These are phyloP conservation scores for Capillidium rhysosporum DNA, from an alignment of 371 early-diverging fungal genomes.

Conservation along the genomic window DNA sequence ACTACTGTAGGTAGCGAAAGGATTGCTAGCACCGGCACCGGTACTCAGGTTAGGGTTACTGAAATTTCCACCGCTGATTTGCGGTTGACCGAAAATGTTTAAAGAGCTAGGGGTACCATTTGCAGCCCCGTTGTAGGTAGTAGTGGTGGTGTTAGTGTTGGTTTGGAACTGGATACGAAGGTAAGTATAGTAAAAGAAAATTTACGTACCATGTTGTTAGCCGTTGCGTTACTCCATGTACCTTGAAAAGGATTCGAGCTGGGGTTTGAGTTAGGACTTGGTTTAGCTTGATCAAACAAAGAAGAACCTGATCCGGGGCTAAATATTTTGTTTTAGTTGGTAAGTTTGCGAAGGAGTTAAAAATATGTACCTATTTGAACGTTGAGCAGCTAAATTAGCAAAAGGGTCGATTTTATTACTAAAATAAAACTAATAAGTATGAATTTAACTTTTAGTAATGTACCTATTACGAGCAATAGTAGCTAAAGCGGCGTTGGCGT, in stretches of 20 bases:
- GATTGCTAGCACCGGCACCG: too few species aligned
- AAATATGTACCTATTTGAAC: neutral
- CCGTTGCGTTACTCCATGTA: slow-evolving; percentile 1
- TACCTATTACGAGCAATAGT: slow-evolving; percentile 2
- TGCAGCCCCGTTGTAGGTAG: too few species aligned
- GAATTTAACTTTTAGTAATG: neutral
- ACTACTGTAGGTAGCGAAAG: too few species aligned
- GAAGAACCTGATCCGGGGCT: neutral
- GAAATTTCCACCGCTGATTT: too few species aligned
- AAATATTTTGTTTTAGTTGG: neutral
- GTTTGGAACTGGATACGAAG: too few species aligned
- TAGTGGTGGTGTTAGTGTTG: too few species aligned
- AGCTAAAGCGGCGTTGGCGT: slow-evolving; percentile 3
- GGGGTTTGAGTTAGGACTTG: neutral
- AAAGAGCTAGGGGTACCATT: too few species aligned
- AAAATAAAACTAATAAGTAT: neutral
- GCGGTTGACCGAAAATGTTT: too few species aligned
- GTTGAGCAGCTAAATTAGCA: neutral
- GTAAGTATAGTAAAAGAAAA: neutral
- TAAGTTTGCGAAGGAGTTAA: too few species aligned
- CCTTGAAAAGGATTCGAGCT: slow-evolving; percentile 2
- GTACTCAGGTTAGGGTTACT: too few species aligned
- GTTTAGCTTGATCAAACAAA: too few species aligned
- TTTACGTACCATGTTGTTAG: neutral
- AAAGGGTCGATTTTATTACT: slow-evolving; percentile 3